Conservation (phyloP, 345 rosid genomes). For the Raphanus sativus region DNA sequence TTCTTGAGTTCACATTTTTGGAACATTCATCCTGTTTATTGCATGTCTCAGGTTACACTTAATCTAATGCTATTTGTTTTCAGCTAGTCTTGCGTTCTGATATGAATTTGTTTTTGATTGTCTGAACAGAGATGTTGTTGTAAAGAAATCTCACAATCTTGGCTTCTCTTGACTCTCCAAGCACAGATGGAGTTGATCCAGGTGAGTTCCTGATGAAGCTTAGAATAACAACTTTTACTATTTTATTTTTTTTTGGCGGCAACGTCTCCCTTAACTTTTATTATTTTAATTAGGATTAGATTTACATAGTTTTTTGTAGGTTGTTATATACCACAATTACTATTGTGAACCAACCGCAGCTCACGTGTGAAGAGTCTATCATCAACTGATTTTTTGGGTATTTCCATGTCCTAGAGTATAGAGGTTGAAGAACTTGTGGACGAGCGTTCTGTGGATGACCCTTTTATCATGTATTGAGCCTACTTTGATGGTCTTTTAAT, state of each 20-base stretch:
- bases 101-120: slow-evolving; percentile 40
- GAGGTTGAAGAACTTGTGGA: slow-evolving; percentile 80
- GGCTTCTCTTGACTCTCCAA: slow-evolving; percentile 94
- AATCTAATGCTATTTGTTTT: not conserved
- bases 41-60: slow-evolving; percentile 79
- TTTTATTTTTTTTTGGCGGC: too few relatives aligned
- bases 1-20: slow-evolving; percentile 92
- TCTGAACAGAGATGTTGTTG: slow-evolving; percentile 75
- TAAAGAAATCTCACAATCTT: slow-evolving; percentile 83
- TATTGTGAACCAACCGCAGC: too few relatives aligned
- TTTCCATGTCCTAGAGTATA: slow-evolving; percentile 48
- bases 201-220: slow-evolving; percentile 71
- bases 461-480: slow-evolving; percentile 70
- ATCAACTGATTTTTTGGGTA: not conserved
- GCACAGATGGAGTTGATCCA: slow-evolving; percentile 95
- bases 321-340: too few relatives aligned
- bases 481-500: too few relatives aligned
- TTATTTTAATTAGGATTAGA: too few relatives aligned
- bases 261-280: too few relatives aligned
- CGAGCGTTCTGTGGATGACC: slow-evolving; percentile 92
- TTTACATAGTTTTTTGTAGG: too few relatives aligned
- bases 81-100: slow-evolving; percentile 10
- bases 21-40: slow-evolving; percentile 96
- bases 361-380: too few relatives aligned
- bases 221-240: too few relatives aligned